These are phyloP conservation scores for Pythium aquatile DNA, from an alignment of 352 stramenopile species.

Conservation along the genomic window DNA sequence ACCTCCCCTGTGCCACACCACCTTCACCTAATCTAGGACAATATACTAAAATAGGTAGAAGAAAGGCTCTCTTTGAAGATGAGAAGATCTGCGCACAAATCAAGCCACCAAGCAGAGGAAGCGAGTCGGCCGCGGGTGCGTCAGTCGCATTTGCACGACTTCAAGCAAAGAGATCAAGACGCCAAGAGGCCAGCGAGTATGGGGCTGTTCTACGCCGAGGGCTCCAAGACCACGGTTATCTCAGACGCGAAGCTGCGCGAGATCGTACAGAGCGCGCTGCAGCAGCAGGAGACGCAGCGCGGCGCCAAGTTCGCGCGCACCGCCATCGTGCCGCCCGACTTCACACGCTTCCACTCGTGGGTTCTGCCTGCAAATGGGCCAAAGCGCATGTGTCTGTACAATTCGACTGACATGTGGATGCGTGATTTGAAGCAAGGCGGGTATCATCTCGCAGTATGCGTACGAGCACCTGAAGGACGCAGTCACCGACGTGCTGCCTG, in stretches of 20 bases:
- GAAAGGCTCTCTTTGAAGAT: neutral
- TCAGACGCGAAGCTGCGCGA: slow-evolving; percentile 57
- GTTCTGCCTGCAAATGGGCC: slow-evolving; percentile 6
- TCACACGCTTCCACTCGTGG: slow-evolving; percentile 95
- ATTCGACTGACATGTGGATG: neutral
- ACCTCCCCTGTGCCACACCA: slow-evolving; percentile 12
- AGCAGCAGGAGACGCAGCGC: slow-evolving; percentile 57
- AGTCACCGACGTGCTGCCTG: slow-evolving; percentile 91
- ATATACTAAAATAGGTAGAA: neutral
- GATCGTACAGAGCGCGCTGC: slow-evolving; percentile 62
- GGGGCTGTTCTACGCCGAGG: slow-evolving; percentile 74
- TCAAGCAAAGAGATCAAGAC: neutral
- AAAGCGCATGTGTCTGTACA: too few species aligned
- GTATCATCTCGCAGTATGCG: slow-evolving; percentile 91
- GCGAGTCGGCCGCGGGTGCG: neutral
- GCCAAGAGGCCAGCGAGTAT: slow-evolving; percentile 28
- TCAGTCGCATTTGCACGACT: neutral
- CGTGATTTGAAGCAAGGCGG: slow-evolving; percentile 64
- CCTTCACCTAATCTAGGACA: slow-evolving; percentile 13
- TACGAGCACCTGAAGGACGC: slow-evolving; percentile 91
- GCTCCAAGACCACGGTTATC: slow-evolving; percentile 59
- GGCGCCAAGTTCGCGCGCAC: slow-evolving; percentile 64
- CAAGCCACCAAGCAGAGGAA: neutral
- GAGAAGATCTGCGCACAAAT: neutral
- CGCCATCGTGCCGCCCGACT: slow-evolving; percentile 95